phyloP scores from a whole-genome alignment of 2,329 filamentous ascomycete genomes.

The Diplodia corticola region DNA sequence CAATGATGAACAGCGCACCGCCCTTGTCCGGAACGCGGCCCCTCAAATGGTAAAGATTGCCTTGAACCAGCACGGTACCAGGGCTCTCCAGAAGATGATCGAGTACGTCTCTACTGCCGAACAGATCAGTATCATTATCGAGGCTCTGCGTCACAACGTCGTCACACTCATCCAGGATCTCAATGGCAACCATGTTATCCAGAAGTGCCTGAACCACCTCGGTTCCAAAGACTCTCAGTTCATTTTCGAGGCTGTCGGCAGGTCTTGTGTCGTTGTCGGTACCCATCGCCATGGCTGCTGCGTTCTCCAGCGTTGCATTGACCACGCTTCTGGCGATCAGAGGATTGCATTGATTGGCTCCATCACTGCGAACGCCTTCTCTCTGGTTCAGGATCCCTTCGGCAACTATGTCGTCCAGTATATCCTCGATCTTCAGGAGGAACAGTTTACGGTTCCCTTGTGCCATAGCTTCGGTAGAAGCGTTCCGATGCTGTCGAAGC shows the following conservation, averaged over 20 bases:
- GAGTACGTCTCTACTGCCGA: conserved; percentile 86
- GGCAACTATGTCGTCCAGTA: conserved; percentile 99
- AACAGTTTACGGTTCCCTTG: conserved; percentile 83
- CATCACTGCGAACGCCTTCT: conserved; percentile 85
- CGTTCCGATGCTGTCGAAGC: conserved; percentile 74
- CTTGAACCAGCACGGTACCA: conserved; percentile 94
- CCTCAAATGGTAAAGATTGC: conserved; percentile 89
- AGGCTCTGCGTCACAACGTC: conserved; percentile 77
- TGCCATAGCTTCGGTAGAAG: conserved; percentile 77
- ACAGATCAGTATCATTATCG: conserved; percentile 83
- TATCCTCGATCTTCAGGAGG: conserved; percentile 89
- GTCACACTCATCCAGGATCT: conserved; percentile 95
- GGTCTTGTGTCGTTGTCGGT: conserved; percentile 83
- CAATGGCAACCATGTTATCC: conserved; percentile 98
- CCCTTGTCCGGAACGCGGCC: conserved; percentile 86
- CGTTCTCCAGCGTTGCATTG: conserved; percentile 95
- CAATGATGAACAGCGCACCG: conserved; percentile 91
- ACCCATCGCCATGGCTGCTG: conserved; percentile 98
- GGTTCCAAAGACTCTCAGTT: conserved; percentile 83
- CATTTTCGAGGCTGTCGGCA: conserved; percentile 92
- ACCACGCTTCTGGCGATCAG: conserved; percentile 88
- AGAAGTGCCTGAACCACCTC: conserved; percentile 97
- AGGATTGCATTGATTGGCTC: conserved; percentile 81
- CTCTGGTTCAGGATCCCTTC: conserved; percentile 92
- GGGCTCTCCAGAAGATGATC: conserved; percentile 99